Evolutionary conservation across 257 asterid species (phyloP).

Genomic region (Ophiorrhiza pumila): DNA sequence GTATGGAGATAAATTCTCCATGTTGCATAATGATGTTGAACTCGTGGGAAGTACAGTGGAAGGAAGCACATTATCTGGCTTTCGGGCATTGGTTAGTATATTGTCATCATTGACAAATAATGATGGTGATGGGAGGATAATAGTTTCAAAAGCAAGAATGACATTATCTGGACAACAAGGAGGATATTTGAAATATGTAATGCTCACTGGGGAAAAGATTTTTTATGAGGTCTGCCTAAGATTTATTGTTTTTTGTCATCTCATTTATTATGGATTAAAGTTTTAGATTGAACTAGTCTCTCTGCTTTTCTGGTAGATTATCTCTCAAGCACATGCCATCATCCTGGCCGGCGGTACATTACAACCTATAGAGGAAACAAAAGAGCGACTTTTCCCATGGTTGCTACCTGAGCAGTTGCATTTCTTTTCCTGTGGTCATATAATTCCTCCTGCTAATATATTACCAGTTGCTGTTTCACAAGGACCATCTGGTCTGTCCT

Average conservation of each 20-base stretch:
- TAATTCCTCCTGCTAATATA: constrained; percentile 79
- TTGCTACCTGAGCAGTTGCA: constrained; percentile 47
- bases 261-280: background rate
- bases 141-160: constrained; percentile 52
- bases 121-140: constrained; percentile 76
- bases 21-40: constrained; percentile 31
- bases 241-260: background rate
- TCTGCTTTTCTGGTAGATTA: constrained; percentile 37
- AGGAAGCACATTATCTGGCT: constrained; percentile 76
- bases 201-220: constrained; percentile 94
- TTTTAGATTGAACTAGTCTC: constrained; percentile 1
- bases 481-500: constrained; percentile 78
- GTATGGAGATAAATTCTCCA: constrained; percentile 63
- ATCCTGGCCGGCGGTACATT: constrained; percentile 93
- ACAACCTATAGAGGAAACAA: constrained; percentile 94
- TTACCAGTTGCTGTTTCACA: constrained; percentile 75
- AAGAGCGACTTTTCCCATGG: constrained; percentile 83
- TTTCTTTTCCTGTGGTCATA: constrained; percentile 89
- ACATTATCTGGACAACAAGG: constrained; percentile 45
- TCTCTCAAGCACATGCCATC: constrained; percentile 79
- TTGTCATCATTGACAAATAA: constrained; percentile 71
- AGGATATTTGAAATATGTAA: constrained; percentile 81
- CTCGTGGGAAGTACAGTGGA: constrained; percentile 35
- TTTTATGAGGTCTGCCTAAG: constrained; percentile 73
- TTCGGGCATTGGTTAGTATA: constrained; percentile 61